Percentiles rank a stretch among this genome's conserved stretches.
These are phyloP conservation scores for Madurella fahalii DNA, from an alignment of 2,329 filamentous ascomycete genomes.

Conservation along the genomic window DNA sequence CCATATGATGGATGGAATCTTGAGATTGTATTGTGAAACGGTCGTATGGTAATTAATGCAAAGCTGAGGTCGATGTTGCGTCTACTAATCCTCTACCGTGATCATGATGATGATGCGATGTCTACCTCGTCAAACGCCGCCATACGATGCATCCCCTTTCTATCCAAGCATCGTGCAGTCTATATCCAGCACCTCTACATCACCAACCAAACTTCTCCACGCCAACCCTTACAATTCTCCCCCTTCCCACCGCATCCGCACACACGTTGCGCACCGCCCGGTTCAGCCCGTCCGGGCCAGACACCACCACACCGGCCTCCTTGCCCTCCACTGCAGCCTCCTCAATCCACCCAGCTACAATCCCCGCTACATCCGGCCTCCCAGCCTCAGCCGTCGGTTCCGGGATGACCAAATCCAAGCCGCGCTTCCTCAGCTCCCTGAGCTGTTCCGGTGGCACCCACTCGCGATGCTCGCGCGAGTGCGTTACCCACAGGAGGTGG, in stretches of 20 bases:
- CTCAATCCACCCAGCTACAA: constrained; percentile 38
- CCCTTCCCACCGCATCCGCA: constrained; percentile 44
- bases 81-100: neutral
- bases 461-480: constrained; percentile 46
- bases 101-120: neutral
- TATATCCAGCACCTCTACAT: neutral
- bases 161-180: too few relatives aligned
- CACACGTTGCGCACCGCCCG: constrained; percentile 56
- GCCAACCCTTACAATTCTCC: constrained; percentile 47
- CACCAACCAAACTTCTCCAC: constrained; percentile 69
- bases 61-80: neutral
- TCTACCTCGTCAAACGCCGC: neutral
- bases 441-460: constrained; percentile 52
- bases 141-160: too few relatives aligned
- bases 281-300: constrained; percentile 60
- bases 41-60: too few relatives aligned
- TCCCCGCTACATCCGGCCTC: constrained; percentile 46
- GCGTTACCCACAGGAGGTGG: constrained; percentile 57
- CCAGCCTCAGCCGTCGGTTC: constrained; percentile 50
- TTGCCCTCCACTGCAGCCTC: constrained; percentile 25
- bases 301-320: constrained; percentile 52
- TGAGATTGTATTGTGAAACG: too few relatives aligned
- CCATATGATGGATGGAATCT: too few relatives aligned
- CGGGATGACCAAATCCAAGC: constrained; percentile 51
- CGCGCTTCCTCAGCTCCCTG: constrained; percentile 44